A percentile compares a stretch with the other conserved stretches of the same genome.
These are phyloP conservation scores for Breynia disticha DNA, from an alignment of 441 rosid species.

Conservation along the genomic window DNA sequence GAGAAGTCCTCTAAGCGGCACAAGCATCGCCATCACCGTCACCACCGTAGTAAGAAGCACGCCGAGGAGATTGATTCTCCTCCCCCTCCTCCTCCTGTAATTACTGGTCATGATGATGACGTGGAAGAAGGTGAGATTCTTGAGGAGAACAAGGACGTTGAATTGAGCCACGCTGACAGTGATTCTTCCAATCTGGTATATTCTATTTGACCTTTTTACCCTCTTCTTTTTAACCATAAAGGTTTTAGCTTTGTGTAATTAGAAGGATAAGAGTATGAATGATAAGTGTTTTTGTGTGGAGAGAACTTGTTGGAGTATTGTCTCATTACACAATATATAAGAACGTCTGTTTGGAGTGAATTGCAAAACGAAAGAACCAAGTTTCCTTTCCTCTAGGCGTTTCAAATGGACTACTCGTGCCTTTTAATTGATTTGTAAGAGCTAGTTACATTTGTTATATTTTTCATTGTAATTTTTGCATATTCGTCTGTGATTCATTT, in stretches of 20 bases:
- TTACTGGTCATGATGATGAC: slow-evolving; percentile 37
- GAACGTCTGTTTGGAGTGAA: slow-evolving; percentile 55
- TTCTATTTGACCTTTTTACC: slow-evolving; percentile 30
- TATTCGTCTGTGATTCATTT: background rate
- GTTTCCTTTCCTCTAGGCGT: slow-evolving; percentile 36
- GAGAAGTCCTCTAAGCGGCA: slow-evolving; percentile 67
- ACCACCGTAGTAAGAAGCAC: slow-evolving; percentile 55
- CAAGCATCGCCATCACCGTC: slow-evolving; percentile 75
- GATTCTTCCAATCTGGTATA: slow-evolving; percentile 55
- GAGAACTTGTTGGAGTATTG: slow-evolving; percentile 48
- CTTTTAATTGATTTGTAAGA: slow-evolving; percentile 81
- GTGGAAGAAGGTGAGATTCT: slow-evolving; percentile 98
- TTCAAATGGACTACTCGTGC: slow-evolving; percentile 61
- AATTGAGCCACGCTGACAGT: slow-evolving; percentile 19
- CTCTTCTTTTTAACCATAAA: background rate
- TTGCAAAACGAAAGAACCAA: slow-evolving; percentile 41
- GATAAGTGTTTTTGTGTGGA: slow-evolving; percentile 34
- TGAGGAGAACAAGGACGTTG: slow-evolving; percentile 48
- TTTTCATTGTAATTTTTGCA: slow-evolving; percentile 2
- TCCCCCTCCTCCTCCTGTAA: slow-evolving; percentile 10
- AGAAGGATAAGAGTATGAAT: slow-evolving; percentile 3
- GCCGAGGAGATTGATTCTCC: slow-evolving; percentile 32
- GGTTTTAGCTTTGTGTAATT: slow-evolving; percentile 15
- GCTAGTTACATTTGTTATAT: slow-evolving; percentile 34
- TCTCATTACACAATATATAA: slow-evolving; percentile 39